Conservation (phyloP, 2,329 filamentous ascomycete species). For the Ascochyta viciae-villosae region DNA sequence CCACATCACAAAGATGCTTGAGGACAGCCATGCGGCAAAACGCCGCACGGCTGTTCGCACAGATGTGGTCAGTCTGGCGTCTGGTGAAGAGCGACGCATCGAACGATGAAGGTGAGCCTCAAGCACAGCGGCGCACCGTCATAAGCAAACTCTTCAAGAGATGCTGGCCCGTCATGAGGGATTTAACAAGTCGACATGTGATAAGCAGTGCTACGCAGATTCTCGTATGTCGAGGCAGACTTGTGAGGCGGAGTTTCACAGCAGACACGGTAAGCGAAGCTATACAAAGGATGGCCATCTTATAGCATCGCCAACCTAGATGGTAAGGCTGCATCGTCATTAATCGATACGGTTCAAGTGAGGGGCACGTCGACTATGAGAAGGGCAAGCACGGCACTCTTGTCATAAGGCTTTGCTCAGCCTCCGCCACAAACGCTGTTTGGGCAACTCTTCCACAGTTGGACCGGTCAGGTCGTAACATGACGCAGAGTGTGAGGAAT, state of each 20-base stretch:
- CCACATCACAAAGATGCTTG: slow-evolving; percentile 40
- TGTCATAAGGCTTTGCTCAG: not conserved
- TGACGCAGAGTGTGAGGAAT: not conserved
- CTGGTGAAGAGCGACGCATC: slow-evolving; percentile 33
- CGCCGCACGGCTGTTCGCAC: slow-evolving; percentile 17
- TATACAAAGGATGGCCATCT: not conserved
- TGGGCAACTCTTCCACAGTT: not conserved
- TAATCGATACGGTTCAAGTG: not conserved
- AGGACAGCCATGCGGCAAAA: slow-evolving; percentile 24
- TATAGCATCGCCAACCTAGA: not conserved
- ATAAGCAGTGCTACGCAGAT: not conserved
- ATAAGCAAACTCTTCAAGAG: not conserved
- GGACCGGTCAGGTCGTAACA: not conserved
- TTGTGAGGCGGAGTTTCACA: not conserved
- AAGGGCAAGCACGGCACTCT: not conserved
- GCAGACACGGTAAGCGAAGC: not conserved
- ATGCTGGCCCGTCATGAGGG: too few relatives aligned
- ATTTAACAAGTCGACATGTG: not conserved
- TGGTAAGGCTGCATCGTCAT: not conserved
- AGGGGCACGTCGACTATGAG: not conserved
- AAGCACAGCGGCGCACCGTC: not conserved
- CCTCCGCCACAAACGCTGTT: not conserved
- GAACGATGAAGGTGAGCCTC: slow-evolving; percentile 14
- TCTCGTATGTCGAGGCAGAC: not conserved
- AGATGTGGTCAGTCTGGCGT: slow-evolving; percentile 26